Percentiles rank a stretch among this genome's conserved stretches.
These are phyloP conservation scores for Backusella mclennaniae DNA, from an alignment of 192 early-diverging fungal species.

Conservation along the genomic window DNA sequence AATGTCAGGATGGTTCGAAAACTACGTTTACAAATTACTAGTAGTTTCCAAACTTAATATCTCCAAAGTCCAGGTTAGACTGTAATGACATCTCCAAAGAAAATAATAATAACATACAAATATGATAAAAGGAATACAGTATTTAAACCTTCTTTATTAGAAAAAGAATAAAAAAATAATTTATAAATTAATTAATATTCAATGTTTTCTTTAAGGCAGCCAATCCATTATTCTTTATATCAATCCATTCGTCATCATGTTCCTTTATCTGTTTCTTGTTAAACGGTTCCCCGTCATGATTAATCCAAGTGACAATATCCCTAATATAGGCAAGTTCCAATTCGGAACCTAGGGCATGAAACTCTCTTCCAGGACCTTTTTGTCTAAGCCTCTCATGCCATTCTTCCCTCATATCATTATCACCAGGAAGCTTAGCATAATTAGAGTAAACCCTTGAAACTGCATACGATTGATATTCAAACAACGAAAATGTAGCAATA, in stretches of 20 bases:
- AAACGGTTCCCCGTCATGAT: not conserved
- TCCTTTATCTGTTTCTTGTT: not conserved
- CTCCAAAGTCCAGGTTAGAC: too few relatives aligned
- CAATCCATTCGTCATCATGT: not conserved
- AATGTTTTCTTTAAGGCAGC: not conserved
- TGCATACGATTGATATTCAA: slow-evolving; percentile 53
- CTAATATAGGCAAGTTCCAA: not conserved
- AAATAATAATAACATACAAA: too few relatives aligned
- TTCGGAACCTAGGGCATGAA: not conserved
- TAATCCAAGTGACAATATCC: not conserved
- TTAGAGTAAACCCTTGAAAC: slow-evolving; percentile 27
- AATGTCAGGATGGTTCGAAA: too few relatives aligned
- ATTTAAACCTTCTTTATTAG: not conserved
- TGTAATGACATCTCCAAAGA: too few relatives aligned
- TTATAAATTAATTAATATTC: not conserved
- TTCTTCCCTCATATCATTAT: not conserved
- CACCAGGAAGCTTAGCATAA: not conserved
- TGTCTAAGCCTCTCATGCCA: not conserved
- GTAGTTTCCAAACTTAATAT: too few relatives aligned
- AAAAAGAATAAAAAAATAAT: too few relatives aligned
- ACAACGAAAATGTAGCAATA: slow-evolving; percentile 58
- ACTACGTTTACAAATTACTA: too few relatives aligned
- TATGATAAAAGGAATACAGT: too few relatives aligned
- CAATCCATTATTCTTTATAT: not conserved
- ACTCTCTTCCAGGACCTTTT: not conserved